Percentiles rank a stretch among this genome's conserved stretches.
phyloP scores from a whole-genome alignment of 345 rosid genomes.

The Isatis tinctoria region DNA sequence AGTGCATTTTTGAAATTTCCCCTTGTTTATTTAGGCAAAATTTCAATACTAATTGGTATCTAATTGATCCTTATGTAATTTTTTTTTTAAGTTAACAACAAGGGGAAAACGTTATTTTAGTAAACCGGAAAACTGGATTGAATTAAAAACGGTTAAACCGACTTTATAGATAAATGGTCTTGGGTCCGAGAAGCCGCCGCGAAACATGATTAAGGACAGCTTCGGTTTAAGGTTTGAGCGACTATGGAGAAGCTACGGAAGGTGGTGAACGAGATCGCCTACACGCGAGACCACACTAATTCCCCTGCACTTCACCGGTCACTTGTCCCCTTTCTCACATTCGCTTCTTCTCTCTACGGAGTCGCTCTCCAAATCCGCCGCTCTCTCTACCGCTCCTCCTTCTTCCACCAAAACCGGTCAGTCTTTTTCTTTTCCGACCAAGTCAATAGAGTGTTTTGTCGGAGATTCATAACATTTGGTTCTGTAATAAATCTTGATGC shows the following conservation, averaged over 20 bases:
- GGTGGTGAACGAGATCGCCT: conserved; percentile 60
- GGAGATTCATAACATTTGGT: background rate
- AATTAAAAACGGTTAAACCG: background rate
- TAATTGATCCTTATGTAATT: background rate
- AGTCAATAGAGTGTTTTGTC: background rate
- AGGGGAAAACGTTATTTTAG: background rate
- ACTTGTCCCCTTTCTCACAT: conserved; percentile 48
- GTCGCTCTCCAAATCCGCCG: conserved; percentile 51
- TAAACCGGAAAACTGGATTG: background rate
- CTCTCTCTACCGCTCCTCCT: conserved; percentile 45
- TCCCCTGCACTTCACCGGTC: conserved; percentile 47
- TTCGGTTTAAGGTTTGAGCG: background rate
- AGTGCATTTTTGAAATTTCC: no score
- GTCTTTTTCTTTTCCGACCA: background rate
- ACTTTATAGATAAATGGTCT: background rate
- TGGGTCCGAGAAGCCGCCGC: background rate
- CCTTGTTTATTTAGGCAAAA: background rate
- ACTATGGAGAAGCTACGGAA: conserved; percentile 54
- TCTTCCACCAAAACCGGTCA: conserved; percentile 52
- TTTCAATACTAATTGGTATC: background rate
- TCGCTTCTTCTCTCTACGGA: conserved; percentile 54
- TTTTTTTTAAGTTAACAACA: background rate
- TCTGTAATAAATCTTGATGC: background rate
- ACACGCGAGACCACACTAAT: conserved; percentile 40
- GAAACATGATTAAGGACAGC: background rate